Conservation (phyloP, 177 flowering plant genomes). For the Vitis hybrid region DNA sequence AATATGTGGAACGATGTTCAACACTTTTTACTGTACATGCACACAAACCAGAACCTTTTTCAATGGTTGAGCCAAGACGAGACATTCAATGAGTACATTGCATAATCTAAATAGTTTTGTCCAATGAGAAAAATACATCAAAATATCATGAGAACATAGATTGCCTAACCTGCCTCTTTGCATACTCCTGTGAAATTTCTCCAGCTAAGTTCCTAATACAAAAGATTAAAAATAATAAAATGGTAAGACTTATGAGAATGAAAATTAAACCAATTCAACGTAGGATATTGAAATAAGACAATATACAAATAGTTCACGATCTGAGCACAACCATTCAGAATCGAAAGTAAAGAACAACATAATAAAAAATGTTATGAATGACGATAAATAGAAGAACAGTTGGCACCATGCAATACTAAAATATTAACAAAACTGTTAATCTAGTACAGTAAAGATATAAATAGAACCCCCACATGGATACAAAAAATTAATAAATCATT, state of each 20-base stretch:
- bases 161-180: conserved; percentile 63
- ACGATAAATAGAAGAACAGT: not conserved
- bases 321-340: not conserved
- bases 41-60: not conserved
- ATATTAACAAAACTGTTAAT: too few species aligned
- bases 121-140: not conserved
- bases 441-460: too few species aligned
- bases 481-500: too few species aligned
- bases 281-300: not conserved
- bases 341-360: not conserved
- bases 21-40: not conserved
- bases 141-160: not conserved
- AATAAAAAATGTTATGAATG: not conserved
- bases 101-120: not conserved
- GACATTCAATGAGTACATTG: not conserved
- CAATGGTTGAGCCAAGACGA: not conserved
- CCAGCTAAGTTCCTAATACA: conserved; percentile 85
- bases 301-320: not conserved
- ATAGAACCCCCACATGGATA: too few species aligned
- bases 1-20: too few species aligned
- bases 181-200: conserved; percentile 82
- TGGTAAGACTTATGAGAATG: not conserved
- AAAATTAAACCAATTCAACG: not conserved
- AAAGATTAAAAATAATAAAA: not conserved
- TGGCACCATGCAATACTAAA: too few species aligned